Evolutionary conservation across 140 eudicot genomes (phyloP), one percentile per base, ranked within the genome.

Genomic region (Senecio squalidus): DNA sequence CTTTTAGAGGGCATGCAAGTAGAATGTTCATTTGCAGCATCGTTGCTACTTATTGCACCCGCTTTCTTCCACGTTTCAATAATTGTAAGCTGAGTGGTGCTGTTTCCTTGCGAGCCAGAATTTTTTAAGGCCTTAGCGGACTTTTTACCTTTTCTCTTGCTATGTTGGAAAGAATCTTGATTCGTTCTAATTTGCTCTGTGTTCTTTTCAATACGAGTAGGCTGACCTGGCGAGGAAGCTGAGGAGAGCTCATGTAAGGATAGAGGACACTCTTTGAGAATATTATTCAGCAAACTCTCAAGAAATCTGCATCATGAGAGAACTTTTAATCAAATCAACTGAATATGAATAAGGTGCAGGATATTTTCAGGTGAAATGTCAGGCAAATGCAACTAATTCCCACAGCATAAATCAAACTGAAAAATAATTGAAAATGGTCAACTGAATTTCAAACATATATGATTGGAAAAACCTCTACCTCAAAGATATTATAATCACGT

Each of bases 31-130:
- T 70, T 73, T 38, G 68, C 9, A 58, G 17, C 63, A 41, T 76
- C 83, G 47, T 73, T 71, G 70, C 80, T 78, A 18, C 69, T 66
- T 33, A 71, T 20, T 34, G 74, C 74, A 30, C 90, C 90, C 4
- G 84, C 80, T 84, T 81, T 88, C 75, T 53, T 78, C 82, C 77
- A 78, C 20, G 80, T 73, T 46, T 88, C 87, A 26, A 69, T 49
- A 28, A 84, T 64, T 39, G 86, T 88, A 59, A 81, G 94, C 71
- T 84, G 96, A 51, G 76, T 78, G 58, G 70, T 41, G 29, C 13
- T 23, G 50, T 71, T 84, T 71, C 70, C 82, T 62, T 70, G 82
- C 17, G 68, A 46, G 43, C 67, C 67, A 52, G 80, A 64, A 76
- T 67, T 66, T 46, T 75, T 78, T 48, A 64, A 66, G 6, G 67